Evolutionary conservation across 2,329 filamentous ascomycete species (phyloP).

Genomic region (Aureobasidium pullulans): DNA sequence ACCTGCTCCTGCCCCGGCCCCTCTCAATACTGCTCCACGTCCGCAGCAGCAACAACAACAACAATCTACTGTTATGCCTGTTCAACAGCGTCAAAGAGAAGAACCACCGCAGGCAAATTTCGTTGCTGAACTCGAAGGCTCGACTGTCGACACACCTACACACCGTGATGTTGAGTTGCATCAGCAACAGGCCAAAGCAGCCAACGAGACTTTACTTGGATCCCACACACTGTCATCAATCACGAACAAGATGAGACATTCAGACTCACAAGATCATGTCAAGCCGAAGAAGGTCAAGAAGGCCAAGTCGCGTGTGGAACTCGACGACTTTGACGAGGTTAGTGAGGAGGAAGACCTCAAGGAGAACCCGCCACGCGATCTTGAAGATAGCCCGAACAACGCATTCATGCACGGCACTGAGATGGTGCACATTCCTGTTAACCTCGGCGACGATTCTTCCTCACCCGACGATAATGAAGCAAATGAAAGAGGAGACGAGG

Average conservation of each 20-base stretch:
- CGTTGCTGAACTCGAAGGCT: slow-evolving; percentile 32
- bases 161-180: slow-evolving; percentile 23
- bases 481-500: slow-evolving; percentile 19
- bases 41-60: slow-evolving; percentile 8
- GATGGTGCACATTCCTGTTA: slow-evolving; percentile 28
- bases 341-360: slow-evolving; percentile 35
- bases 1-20: neutral
- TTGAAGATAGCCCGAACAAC: slow-evolving; percentile 15
- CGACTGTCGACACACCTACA: slow-evolving; percentile 32
- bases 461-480: slow-evolving; percentile 6
- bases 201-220: slow-evolving; percentile 5
- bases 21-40: neutral
- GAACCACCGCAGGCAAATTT: slow-evolving; percentile 17
- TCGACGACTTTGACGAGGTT: slow-evolving; percentile 63
- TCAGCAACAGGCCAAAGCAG: neutral
- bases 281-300: slow-evolving; percentile 52
- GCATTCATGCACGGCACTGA: slow-evolving; percentile 33
- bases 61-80: neutral
- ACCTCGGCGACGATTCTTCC: neutral
- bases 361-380: slow-evolving; percentile 21
- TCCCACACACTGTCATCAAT: slow-evolving; percentile 25
- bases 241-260: slow-evolving; percentile 38
- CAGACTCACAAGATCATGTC: slow-evolving; percentile 27
- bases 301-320: slow-evolving; percentile 55
- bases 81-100: neutral